Base-by-base conservation (phyloP, 768 basidiomycete species). In the Cantharellus anzutake region DNA sequence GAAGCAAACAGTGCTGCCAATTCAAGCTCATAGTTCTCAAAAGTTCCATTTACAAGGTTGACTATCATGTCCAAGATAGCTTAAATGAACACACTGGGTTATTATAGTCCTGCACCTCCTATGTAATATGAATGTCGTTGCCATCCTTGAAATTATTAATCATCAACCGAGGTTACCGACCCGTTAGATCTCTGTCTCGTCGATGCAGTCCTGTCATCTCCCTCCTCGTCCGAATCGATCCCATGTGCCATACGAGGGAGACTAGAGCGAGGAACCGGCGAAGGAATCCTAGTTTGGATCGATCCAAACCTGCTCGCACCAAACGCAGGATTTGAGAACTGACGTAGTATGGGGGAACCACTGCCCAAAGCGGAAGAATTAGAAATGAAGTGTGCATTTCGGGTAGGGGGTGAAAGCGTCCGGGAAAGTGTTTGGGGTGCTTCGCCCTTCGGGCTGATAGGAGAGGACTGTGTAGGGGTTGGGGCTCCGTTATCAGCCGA, bases 141-240 rank as follows among this genome's bases (percentile, higher is more conserved):
- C 44, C 44, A 29, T 48, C 29, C 44, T 29, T 48, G 44, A 48
- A 48, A 29, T 48, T 11, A 11, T 38, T 16, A 42, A 58, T 42
- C 41, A 58, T 42, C 57, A 37, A 59, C 35, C 11, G 59, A 50
- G 11, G 59, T 59, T 50, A 51, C 35, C 50, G 50, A 59, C 38
- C 59, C 48, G 50, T 59, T 51, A 37, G 42, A 48, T 37, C 5
- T 57, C 56, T 11, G 11, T 38, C 35, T 57, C 38, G 35, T 11
- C 56, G 38, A 57, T 35, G 16, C 56, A 57, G 5, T 41, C 38
- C 40, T 41, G 56, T 57, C 56, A 5, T 57, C 56, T 14, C 42
- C 56, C 14, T 57, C 56, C 39, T 57, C 56, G 42, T 38, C 40
- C 34, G 7, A 14, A 34, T 55, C 52, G 11, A 11, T 41, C 35